Percentiles rank a stretch among this genome's conserved stretches.
Evolutionary conservation across 805 yeast genomes (phyloP).

Genomic region (Cyberlindnera mississippiensis): DNA sequence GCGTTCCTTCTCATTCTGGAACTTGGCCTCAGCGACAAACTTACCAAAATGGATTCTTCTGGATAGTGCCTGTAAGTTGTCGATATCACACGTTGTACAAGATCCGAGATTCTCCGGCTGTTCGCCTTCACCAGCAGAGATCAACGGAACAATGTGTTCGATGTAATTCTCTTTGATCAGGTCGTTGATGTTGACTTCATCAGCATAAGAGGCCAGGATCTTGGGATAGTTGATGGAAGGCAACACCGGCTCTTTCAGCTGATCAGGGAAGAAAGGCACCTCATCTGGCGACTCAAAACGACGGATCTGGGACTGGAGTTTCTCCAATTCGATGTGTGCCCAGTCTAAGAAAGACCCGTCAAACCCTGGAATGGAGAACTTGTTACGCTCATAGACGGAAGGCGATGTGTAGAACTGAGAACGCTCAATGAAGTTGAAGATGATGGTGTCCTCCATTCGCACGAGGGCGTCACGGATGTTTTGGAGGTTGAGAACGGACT

Average conservation of each 20-base stretch:
- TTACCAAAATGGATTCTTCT: constrained; percentile 95
- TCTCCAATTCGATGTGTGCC: constrained; percentile 74
- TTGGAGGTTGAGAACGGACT: constrained; percentile 70
- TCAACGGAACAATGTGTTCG: constrained; percentile 66
- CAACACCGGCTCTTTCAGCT: constrained; percentile 59
- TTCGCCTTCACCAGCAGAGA: constrained; percentile 64
- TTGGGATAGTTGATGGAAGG: constrained; percentile 80
- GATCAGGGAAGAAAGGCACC: constrained; percentile 77
- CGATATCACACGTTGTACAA: constrained; percentile 80
- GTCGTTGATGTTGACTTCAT: constrained; percentile 71
- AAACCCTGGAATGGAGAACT: constrained; percentile 59
- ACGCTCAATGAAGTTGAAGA: constrained; percentile 88
- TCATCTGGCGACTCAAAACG: constrained; percentile 95
- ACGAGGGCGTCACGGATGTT: constrained; percentile 84
- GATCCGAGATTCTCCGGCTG: constrained; percentile 87
- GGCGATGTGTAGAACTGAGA: constrained; percentile 80
- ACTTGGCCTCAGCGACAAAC: constrained; percentile 96
- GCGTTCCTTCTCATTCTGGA: constrained; percentile 56
- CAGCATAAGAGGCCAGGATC: constrained; percentile 68
- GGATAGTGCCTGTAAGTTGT: constrained; percentile 80
- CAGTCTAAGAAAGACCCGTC: constrained; percentile 85
- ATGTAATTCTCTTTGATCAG: constrained; percentile 68
- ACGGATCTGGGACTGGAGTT: constrained; percentile 71
- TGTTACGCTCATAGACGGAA: constrained; percentile 61
- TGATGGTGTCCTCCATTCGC: constrained; percentile 95